A percentile compares a stretch with the other conserved stretches of the same genome.
Conservation (phyloP, 768 basidiomycete genomes). For the Mycena olivaceomarginata region DNA sequence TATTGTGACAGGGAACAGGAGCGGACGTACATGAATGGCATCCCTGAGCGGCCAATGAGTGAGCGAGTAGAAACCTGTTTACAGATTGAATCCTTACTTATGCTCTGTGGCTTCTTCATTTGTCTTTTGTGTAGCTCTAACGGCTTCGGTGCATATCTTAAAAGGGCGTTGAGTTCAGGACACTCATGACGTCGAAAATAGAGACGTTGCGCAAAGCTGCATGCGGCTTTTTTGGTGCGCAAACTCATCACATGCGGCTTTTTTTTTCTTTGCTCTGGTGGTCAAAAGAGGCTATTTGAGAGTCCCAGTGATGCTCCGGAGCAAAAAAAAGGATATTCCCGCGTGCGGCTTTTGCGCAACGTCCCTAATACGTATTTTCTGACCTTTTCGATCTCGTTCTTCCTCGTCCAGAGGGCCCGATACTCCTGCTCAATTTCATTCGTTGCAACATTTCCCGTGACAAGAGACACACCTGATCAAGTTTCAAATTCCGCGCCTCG, state of each 20-base stretch:
- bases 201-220: no score
- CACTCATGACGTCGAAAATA: neutral
- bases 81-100: neutral
- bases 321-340: no score
- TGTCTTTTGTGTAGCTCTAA: neutral
- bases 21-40: neutral
- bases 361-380: neutral
- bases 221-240: no score
- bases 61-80: neutral
- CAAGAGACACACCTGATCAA: neutral
- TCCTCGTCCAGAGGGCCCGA: neutral
- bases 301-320: no score
- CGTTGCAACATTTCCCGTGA: neutral
- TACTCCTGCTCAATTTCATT: neutral
- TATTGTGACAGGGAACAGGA: neutral
- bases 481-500: neutral
- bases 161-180: no score
- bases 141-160: neutral
- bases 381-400: neutral
- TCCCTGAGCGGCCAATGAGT: neutral
- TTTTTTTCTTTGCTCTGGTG: no score
- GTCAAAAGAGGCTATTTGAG: no score
- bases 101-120: neutral
- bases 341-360: no score
- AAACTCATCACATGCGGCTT: no score